Evolutionary conservation across 768 basidiomycete genomes (phyloP), one percentile per base, ranked within the genome.

Genomic region (Clitopilus hobsonii): DNA sequence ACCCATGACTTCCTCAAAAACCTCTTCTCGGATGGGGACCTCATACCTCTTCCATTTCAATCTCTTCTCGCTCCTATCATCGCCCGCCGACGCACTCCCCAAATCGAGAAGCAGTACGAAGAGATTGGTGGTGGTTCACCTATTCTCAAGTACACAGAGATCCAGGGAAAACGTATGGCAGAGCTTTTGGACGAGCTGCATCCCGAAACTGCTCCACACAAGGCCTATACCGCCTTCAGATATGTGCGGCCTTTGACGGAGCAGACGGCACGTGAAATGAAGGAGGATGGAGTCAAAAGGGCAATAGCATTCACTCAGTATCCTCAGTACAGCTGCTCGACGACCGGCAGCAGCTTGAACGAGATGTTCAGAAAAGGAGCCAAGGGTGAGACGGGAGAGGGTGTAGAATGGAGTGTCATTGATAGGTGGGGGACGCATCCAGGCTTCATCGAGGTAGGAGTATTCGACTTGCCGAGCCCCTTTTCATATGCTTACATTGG

Each of bases 241-340:
- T 93, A 99, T 69, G 94, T 91, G 23, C 79, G 83, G 38, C 97
- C 95, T 3, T 74, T 98, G 55, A 97, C 94, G 24, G 85, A 88
- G 62, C 85, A 86, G 64, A 88, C 90, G 24, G 81, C 92, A 10
- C 79, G 75, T 54, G 85, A 91, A 69, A 87, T 99, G 88, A 85
- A 84, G 71, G 80, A 75, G 52, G 97, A 98, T 66, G 94, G 95
- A 20, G 93, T 99, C 27, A 88, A 80, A 68, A 78, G 95, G 58
- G 97, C 96, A 0, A 76, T 99, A 24, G 97, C 95, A 18, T 99
- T 99, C 74, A 92, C 92, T 2, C 97, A 99, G 71, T 99, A 99
- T 69, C 97, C 97, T 0, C 97, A 99, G 69, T 99, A 99, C 71
- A 91, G 89, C 65, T 99, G 97, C 71, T 95, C 92, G 58, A 99